A percentile compares a stretch with the other conserved stretches of the same genome.
These are phyloP conservation scores for Pleodorina starrii DNA, from an alignment of 139 green algal species.

Conservation along the genomic window DNA sequence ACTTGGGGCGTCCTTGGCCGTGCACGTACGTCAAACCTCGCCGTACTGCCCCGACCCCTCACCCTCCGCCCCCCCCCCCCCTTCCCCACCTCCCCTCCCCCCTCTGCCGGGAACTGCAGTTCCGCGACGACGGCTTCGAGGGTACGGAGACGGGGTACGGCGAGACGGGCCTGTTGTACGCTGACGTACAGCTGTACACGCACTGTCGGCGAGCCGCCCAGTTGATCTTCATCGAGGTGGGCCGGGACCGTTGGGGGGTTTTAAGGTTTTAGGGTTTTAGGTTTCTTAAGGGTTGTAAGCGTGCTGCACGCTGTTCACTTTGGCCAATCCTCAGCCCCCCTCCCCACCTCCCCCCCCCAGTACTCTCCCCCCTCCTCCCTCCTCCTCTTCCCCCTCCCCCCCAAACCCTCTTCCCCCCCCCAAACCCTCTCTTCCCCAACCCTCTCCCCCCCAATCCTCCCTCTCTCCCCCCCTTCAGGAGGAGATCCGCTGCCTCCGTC, in stretches of 20 bases:
- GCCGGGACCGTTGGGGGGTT: not conserved
- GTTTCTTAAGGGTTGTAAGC: not conserved
- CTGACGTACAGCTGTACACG: constrained; percentile 55
- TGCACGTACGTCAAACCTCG: too few relatives aligned
- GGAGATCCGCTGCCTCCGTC: constrained; percentile 43
- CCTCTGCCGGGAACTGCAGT: not conserved
- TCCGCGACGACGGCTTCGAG: constrained; percentile 32
- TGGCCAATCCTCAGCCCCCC: too few relatives aligned
- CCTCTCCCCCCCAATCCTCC: not conserved
- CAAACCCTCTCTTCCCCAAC: not conserved
- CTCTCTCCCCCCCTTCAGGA: constrained; percentile 30
- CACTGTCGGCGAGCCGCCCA: constrained; percentile 45
- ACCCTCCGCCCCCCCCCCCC: too few relatives aligned
- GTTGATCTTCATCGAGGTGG: constrained; percentile 37
- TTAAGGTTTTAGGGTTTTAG: not conserved
- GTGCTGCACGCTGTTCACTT: too few relatives aligned
- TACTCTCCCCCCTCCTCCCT: not conserved
- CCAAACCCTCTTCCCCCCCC: too few relatives aligned
- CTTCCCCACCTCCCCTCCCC: not conserved
- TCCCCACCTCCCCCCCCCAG: too few relatives aligned
- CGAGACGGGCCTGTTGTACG: constrained; percentile 57
- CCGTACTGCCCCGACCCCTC: too few relatives aligned
- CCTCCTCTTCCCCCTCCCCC: not conserved
- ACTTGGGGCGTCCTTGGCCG: too few relatives aligned
- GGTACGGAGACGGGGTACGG: constrained; percentile 49